phyloP scores from a whole-genome alignment of 345 rosid species.

The Linum trigynum region DNA sequence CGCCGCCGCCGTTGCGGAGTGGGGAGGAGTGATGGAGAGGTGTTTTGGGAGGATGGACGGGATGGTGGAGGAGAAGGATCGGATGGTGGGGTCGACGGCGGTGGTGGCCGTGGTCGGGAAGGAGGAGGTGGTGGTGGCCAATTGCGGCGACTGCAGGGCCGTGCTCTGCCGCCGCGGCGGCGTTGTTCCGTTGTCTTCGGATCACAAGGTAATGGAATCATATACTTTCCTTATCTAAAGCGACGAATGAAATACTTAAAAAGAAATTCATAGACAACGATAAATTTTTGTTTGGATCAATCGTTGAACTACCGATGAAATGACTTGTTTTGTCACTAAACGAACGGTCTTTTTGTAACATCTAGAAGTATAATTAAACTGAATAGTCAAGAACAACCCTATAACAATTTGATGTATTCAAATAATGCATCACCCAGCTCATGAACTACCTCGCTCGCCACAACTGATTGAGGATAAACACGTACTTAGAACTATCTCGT shows the following conservation, averaged over 20 bases:
- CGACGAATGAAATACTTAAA: neutral
- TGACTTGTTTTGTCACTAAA: too few relatives aligned
- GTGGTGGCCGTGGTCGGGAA: constrained; percentile 37
- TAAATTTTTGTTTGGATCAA: neutral
- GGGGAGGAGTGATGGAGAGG: constrained; percentile 45
- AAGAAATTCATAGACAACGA: too few relatives aligned
- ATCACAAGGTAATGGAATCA: constrained; percentile 29
- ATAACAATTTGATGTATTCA: too few relatives aligned
- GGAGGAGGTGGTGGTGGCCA: constrained; percentile 32
- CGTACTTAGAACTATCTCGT: too few relatives aligned
- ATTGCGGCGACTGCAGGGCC: constrained; percentile 46
- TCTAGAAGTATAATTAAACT: too few relatives aligned
- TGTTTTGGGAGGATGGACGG: constrained; percentile 45
- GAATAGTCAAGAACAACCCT: too few relatives aligned
- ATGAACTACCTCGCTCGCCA: too few relatives aligned
- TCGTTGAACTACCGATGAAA: neutral
- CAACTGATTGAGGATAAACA: too few relatives aligned
- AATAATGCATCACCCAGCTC: too few relatives aligned
- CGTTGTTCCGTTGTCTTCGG: constrained; percentile 33
- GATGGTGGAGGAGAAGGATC: constrained; percentile 17
- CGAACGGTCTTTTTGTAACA: too few relatives aligned
- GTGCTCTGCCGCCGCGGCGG: constrained; percentile 28
- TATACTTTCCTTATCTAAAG: neutral
- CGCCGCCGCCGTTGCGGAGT: constrained; percentile 17
- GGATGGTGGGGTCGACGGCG: constrained; percentile 38